phyloP scores from a whole-genome alignment of 257 asterid genomes.

The Fraxinus anomala region DNA sequence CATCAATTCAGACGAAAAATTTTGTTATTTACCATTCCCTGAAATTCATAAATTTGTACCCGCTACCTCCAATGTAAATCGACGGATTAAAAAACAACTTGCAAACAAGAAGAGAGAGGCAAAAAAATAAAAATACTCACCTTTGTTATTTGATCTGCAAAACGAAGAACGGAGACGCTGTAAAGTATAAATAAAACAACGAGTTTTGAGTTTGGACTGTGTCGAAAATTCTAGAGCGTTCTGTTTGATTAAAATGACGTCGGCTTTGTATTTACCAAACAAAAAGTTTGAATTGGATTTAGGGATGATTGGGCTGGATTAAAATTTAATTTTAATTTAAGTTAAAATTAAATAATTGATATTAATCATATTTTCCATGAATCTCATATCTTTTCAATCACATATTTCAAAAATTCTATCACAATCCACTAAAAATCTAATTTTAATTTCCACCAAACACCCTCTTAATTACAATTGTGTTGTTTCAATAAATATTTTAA shows the following conservation, averaged over 20 bases:
- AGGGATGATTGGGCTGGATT: too few relatives aligned
- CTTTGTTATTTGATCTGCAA: not conserved
- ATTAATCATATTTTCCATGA: too few relatives aligned
- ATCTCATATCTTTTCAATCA: too few relatives aligned
- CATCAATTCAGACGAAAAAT: not conserved
- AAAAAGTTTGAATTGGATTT: too few relatives aligned
- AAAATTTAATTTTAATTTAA: too few relatives aligned
- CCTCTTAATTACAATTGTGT: too few relatives aligned
- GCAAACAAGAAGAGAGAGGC: not conserved
- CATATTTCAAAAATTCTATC: too few relatives aligned
- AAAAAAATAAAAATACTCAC: not conserved
- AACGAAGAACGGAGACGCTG: not conserved
- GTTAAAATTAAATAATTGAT: too few relatives aligned
- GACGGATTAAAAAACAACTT: not conserved
- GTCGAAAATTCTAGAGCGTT: not conserved
- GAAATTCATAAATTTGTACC: not conserved
- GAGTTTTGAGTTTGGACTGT: not conserved
- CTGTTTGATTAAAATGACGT: not conserved
- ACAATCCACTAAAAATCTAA: too few relatives aligned
- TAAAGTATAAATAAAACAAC: not conserved
- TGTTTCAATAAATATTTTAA: too few relatives aligned
- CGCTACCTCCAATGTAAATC: not conserved
- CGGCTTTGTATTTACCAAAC: not conserved
- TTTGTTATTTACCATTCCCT: not conserved
- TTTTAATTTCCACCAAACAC: too few relatives aligned